Conservation (phyloP, 2,329 filamentous ascomycete genomes). For the Xylaria sp. region DNA sequence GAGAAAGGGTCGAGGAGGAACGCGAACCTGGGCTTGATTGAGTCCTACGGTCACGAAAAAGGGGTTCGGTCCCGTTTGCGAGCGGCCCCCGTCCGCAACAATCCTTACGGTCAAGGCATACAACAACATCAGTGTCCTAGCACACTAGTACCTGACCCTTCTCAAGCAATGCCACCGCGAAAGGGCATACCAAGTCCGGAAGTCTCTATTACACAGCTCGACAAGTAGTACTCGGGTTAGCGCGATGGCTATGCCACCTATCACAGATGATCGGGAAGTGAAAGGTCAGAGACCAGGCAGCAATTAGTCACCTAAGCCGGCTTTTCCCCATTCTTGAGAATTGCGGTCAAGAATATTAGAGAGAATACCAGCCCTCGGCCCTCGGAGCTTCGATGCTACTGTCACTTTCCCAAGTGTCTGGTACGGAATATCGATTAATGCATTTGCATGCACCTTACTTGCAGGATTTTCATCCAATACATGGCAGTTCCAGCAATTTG, state of each 20-base stretch:
- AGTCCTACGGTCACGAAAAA: constrained; percentile 4
- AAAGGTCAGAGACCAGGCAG: constrained; percentile 17
- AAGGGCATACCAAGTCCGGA: not conserved
- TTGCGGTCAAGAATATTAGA: not conserved
- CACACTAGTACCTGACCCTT: not conserved
- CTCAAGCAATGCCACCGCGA: constrained; percentile 5
- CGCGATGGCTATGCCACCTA: constrained; percentile 18
- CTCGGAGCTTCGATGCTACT: not conserved
- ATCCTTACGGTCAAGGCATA: constrained; percentile 19
- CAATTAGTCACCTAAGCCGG: constrained; percentile 2
- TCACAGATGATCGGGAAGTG: not conserved
- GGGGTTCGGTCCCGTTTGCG: not conserved
- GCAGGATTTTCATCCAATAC: not conserved
- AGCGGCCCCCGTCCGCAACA: not conserved
- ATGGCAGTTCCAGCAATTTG: constrained; percentile 19
- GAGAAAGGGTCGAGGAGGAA: constrained; percentile 2
- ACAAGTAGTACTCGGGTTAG: not conserved
- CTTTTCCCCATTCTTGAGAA: not conserved
- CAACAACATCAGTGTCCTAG: not conserved
- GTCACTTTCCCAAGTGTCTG: constrained; percentile 14
- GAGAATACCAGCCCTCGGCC: not conserved
- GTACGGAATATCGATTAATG: not conserved
- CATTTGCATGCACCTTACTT: constrained; percentile 11
- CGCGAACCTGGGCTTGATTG: not conserved
- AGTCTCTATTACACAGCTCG: not conserved